phyloP scores from a whole-genome alignment of 139 green algal genomes.

The Marvania coccoides region DNA sequence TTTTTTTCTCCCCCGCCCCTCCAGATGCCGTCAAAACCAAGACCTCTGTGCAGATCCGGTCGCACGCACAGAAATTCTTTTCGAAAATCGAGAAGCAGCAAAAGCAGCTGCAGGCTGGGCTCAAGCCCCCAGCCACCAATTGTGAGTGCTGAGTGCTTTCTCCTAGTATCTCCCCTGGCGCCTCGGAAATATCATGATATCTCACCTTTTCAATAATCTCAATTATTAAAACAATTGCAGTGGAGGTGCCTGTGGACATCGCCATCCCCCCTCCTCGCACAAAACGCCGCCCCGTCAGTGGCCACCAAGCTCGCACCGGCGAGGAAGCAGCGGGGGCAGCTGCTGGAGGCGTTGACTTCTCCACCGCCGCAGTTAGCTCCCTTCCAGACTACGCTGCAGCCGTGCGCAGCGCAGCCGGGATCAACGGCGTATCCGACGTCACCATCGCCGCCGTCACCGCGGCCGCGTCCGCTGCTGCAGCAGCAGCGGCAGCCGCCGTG shows the following conservation, averaged over 20 bases:
- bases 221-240: constrained; percentile 2
- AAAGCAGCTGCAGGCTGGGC: constrained; percentile 25
- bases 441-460: constrained; percentile 58
- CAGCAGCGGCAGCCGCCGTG: constrained; percentile 58
- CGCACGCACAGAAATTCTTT: constrained; percentile 93
- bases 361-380: background rate
- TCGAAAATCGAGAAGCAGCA: constrained; percentile 59
- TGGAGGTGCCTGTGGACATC: constrained; percentile 32
- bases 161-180: background rate
- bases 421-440: constrained; percentile 27
- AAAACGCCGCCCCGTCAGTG: constrained; percentile 59
- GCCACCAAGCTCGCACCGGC: constrained; percentile 7
- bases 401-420: background rate
- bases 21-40: constrained; percentile 91
- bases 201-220: background rate
- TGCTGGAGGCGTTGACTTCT: background rate
- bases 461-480: constrained; percentile 53
- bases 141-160: too few species aligned
- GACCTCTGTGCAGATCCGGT: constrained; percentile 90
- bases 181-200: background rate
- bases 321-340: constrained; percentile 6
- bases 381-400: constrained; percentile 20
- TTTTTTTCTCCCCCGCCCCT: background rate
- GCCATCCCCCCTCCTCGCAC: constrained; percentile 77
- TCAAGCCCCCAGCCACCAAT: background rate